Conservation (phyloP, 345 rosid genomes). For the Citrus sp. region DNA sequence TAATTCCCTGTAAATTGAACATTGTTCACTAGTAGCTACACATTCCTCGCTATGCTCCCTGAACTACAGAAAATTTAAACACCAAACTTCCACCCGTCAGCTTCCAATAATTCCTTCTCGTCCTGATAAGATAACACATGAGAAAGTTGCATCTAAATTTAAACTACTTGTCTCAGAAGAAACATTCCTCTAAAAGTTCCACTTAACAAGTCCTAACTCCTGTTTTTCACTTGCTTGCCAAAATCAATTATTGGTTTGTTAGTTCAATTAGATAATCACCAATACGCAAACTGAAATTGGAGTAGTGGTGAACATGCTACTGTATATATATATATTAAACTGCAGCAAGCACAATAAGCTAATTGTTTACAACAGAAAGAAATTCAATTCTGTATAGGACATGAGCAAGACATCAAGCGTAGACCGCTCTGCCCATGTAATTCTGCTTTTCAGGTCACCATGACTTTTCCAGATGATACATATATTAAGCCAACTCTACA, state of each 20-base stretch:
- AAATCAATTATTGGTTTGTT: background rate
- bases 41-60: background rate
- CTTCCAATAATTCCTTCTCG: background rate
- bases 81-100: background rate
- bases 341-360: slow-evolving; percentile 17
- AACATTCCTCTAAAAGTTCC: background rate
- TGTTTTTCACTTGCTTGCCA: background rate
- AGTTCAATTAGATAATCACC: background rate
- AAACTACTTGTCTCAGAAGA: background rate
- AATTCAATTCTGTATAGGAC: slow-evolving; percentile 26
- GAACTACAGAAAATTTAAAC: too few relatives aligned
- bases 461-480: slow-evolving; percentile 34
- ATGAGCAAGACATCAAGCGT: slow-evolving; percentile 23
- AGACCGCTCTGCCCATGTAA: slow-evolving; percentile 18
- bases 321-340: slow-evolving; percentile 15
- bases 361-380: slow-evolving; percentile 34
- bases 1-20: background rate
- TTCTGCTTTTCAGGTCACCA: slow-evolving; percentile 32
- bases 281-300: background rate
- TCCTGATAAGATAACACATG: background rate
- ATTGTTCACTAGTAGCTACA: background rate
- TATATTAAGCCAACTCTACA: slow-evolving; percentile 49
- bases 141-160: background rate
- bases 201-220: background rate
- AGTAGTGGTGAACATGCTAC: background rate